Base-by-base conservation (phyloP, 129 eudicot genomes). In the Flaveria brownii region DNA sequence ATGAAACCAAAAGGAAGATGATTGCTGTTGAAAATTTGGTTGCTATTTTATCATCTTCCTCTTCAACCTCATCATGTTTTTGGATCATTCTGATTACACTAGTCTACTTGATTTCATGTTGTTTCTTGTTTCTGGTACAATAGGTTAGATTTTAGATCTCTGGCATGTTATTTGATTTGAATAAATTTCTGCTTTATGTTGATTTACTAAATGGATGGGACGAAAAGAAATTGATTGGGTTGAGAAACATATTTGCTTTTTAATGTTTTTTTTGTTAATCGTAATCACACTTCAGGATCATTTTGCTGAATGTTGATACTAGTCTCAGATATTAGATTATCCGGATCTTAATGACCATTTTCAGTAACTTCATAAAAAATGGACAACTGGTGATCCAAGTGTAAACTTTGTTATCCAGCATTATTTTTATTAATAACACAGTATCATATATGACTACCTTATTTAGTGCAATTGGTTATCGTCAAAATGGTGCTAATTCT, bases 71-170 rank as follows among this genome's bases (percentile, higher is more conserved):
- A 9, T 22, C 7, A 13, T 52, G 46, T 60, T 63, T 47, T 63
- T 20, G 33, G 79, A 46, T 63, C 70, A 15, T 59, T 57, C 16
- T 18, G 2, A 63, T 50, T 39, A 26, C 6, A 14, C 33, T 15
- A 56, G 16, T 70, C 49, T 43, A 3, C 10, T 39, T 20, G 42
- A 42, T 74, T 11, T 20, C 14, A 47, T 46, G 43, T 47, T 22
- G 28, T 8, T 46, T 6, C 61, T 47, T 47, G 36, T 46, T 65
- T 33, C 66, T 33, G 60, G 20, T 20, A 46, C 5, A 49, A 14
- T 67, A 18, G 43, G 25, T 77, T 42, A 25, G 25, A 36, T 42
- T 25, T 77, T 66, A 68, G 68, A 68, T 68, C 43, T 55, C 33
- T 56, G 33, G 68, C 47, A 13, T 67, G 54, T 52, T 23, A 67